Percentiles rank a stretch among this genome's conserved stretches.
Conservation (phyloP, 1,139 yeast genomes). For the Suhomyces coccinellae region DNA sequence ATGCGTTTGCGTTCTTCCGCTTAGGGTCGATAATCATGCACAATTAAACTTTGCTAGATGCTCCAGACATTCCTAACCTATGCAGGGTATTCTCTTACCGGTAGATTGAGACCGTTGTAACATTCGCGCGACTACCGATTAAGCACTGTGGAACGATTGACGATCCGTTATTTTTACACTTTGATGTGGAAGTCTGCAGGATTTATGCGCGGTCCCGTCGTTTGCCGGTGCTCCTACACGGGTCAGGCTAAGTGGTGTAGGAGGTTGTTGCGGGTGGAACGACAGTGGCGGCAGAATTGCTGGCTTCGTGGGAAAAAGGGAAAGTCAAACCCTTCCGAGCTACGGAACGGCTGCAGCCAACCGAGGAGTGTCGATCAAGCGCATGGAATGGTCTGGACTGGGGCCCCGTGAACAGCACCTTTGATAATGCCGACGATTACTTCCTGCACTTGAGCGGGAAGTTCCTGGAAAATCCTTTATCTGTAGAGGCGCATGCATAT, state of each 20-base stretch:
- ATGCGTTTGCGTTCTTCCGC: neutral
- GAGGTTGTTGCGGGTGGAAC: neutral
- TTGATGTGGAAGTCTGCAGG: conserved; percentile 11
- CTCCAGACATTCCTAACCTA: conserved; percentile 1
- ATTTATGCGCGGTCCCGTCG: neutral
- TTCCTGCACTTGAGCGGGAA: neutral
- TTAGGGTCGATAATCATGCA: conserved; percentile 7
- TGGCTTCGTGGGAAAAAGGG: too few relatives aligned
- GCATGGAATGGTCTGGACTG: too few relatives aligned
- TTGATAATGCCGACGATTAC: neutral
- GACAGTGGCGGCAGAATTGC: neutral
- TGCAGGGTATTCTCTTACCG: neutral
- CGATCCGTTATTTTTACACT: conserved; percentile 7
- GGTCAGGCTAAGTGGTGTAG: neutral
- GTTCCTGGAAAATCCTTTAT: neutral
- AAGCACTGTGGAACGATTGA: conserved; percentile 8
- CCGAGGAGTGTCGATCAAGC: too few relatives aligned
- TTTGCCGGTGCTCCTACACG: neutral
- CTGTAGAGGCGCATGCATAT: neutral
- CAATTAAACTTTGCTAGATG: conserved; percentile 6
- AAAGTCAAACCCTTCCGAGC: too few relatives aligned
- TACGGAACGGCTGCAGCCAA: too few relatives aligned
- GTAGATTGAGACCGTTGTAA: conserved; percentile 10
- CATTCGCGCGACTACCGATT: conserved; percentile 5
- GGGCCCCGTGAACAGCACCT: too few relatives aligned